These are phyloP conservation scores for Brassica cretica DNA, from an alignment of 345 rosid genomes.

Conservation along the genomic window DNA sequence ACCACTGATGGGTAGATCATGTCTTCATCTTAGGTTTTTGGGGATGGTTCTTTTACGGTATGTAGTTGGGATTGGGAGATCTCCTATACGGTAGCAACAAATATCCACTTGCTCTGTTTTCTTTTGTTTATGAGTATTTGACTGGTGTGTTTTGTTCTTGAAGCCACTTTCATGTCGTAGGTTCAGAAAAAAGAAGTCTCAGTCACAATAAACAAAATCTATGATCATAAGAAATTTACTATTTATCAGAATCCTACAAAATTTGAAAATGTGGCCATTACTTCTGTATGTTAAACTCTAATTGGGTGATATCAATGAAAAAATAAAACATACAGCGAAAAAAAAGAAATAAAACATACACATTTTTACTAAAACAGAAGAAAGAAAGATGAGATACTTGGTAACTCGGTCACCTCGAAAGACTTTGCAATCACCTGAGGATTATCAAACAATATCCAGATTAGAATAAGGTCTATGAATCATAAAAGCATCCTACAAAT, in stretches of 20 bases:
- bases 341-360: not conserved
- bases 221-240: not conserved
- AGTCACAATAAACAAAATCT: too few relatives aligned
- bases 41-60: not conserved
- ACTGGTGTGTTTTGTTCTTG: not conserved
- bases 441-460: too few relatives aligned
- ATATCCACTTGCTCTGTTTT: not conserved
- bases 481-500: too few relatives aligned
- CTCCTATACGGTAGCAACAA: not conserved
- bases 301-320: not conserved
- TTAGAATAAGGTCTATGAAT: too few relatives aligned
- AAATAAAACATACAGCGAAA: not conserved
- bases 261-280: not conserved
- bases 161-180: not conserved
- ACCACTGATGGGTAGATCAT: too few relatives aligned
- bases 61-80: not conserved
- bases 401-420: not conserved
- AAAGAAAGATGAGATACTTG: not conserved
- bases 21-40: too few relatives aligned
- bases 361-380: not conserved
- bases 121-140: not conserved
- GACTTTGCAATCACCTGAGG: too few relatives aligned
- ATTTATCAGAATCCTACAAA: not conserved
- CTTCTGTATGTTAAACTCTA: too few relatives aligned
- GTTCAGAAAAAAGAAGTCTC: not conserved